A percentile compares a stretch with the other conserved stretches of the same genome.
phyloP scores from a whole-genome alignment of 208 protist genomes.

The Leishmania mexicana region DNA sequence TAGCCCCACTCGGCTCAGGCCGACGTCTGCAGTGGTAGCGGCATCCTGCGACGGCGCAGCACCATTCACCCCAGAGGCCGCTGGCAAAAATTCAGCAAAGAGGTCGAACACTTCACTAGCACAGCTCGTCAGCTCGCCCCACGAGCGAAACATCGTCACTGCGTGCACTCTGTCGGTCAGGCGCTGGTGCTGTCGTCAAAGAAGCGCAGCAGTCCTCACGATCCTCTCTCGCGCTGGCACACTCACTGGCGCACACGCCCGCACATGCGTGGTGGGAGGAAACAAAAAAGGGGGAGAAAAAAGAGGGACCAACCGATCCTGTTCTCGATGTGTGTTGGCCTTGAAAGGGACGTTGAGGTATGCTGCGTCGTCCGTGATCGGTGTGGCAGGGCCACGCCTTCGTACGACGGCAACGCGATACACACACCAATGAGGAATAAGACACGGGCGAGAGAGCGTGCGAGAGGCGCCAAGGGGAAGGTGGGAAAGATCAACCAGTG shows the following conservation, averaged over 20 bases:
- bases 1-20: constrained; percentile 12
- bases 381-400: not conserved
- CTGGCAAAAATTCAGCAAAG: constrained; percentile 21
- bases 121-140: constrained; percentile 45
- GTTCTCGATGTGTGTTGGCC: not conserved
- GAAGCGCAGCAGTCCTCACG: not conserved
- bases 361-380: not conserved
- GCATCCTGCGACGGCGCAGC: not conserved
- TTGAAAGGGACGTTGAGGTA: not conserved
- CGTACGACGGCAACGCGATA: not conserved
- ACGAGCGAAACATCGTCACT: constrained; percentile 54
- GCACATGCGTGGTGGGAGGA: not conserved
- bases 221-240: not conserved
- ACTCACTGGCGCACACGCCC: not conserved
- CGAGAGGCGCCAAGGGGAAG: not conserved
- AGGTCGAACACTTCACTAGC: constrained; percentile 51
- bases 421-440: not conserved
- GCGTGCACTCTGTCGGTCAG: not conserved
- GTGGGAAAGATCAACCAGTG: not conserved
- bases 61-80: not conserved
- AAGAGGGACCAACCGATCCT: not conserved
- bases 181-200: not conserved
- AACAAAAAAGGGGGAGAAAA: no score
- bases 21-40: not conserved
- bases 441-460: not conserved